These are phyloP conservation scores for Ochetophila trinervis DNA, from an alignment of 306 rosid genomes.

Conservation along the genomic window DNA sequence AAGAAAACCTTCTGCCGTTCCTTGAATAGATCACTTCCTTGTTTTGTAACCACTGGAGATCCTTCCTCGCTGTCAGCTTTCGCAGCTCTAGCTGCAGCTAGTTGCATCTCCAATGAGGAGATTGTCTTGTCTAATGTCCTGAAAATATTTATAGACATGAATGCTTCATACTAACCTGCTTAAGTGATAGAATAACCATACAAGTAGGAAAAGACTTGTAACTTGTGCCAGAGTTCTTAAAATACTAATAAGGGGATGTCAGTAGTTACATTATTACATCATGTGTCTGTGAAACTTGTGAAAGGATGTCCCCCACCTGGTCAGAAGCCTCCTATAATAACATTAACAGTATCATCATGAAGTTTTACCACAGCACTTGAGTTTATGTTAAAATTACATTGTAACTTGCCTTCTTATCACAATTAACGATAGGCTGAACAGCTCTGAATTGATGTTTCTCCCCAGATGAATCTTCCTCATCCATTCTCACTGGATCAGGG, in stretches of 20 bases:
- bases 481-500: slow-evolving; percentile 33
- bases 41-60: slow-evolving; percentile 34
- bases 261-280: slow-evolving; percentile 46
- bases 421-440: slow-evolving; percentile 30
- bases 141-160: slow-evolving; percentile 12
- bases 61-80: slow-evolving; percentile 31
- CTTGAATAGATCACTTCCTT: slow-evolving; percentile 27
- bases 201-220: not conserved
- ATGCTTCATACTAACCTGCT: not conserved
- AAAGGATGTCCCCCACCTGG: slow-evolving; percentile 41
- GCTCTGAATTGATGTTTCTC: slow-evolving; percentile 30
- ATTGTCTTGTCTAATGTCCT: slow-evolving; percentile 57
- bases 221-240: not conserved
- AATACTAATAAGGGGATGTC: slow-evolving; percentile 1
- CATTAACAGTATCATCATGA: slow-evolving; percentile 14
- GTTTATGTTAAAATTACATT: not conserved
- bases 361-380: slow-evolving; percentile 4
- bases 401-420: slow-evolving; percentile 50
- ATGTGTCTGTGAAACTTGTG: slow-evolving; percentile 54
- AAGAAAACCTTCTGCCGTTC: slow-evolving; percentile 54
- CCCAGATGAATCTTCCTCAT: slow-evolving; percentile 28
- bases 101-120: slow-evolving; percentile 56
- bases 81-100: slow-evolving; percentile 56
- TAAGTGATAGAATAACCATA: not conserved
- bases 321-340: slow-evolving; percentile 40